Evolutionary conservation across 192 early-diverging fungal species (phyloP).

Genomic region (Coemansia sp.): DNA sequence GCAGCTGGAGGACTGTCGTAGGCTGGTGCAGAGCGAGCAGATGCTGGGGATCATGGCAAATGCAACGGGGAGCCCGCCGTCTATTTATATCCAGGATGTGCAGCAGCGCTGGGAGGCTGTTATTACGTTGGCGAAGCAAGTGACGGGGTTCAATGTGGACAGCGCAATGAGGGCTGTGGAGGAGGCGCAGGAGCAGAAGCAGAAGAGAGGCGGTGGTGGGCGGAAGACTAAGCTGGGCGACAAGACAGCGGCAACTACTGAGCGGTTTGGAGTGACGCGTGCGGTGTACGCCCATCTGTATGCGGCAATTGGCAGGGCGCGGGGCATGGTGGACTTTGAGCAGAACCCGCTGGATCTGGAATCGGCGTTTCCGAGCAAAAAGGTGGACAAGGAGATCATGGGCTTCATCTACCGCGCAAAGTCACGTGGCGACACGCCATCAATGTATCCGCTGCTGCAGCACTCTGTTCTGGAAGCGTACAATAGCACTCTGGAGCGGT

Average conservation of each 20-base stretch:
- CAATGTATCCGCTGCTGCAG: constrained; percentile 18
- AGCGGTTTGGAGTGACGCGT: constrained; percentile 15
- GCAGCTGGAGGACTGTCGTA: constrained; percentile 33
- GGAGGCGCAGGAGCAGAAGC: background rate
- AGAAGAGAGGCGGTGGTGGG: background rate
- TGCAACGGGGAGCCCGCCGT: background rate
- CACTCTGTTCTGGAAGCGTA: constrained; percentile 43
- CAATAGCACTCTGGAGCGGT: constrained; percentile 30
- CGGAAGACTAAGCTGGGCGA: constrained; percentile 13
- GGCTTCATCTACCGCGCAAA: constrained; percentile 41
- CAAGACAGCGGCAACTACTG: constrained; percentile 9
- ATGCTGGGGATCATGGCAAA: constrained; percentile 22
- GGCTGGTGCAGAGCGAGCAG: constrained; percentile 40
- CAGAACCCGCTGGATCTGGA: constrained; percentile 10
- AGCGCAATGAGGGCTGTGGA: background rate
- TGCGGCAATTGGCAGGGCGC: constrained; percentile 7
- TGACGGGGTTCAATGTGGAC: constrained; percentile 11
- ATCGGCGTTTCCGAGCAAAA: constrained; percentile 14
- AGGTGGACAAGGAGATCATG: constrained; percentile 8
- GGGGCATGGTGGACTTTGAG: constrained; percentile 6
- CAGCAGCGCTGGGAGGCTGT: constrained; percentile 27
- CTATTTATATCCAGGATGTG: constrained; percentile 15
- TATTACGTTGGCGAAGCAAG: constrained; percentile 9
- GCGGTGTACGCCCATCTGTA: constrained; percentile 28
- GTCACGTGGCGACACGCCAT: constrained; percentile 30